These are phyloP conservation scores for Scheffersomyces coipomensis DNA, from an alignment of 805 yeast species.

Conservation along the genomic window DNA sequence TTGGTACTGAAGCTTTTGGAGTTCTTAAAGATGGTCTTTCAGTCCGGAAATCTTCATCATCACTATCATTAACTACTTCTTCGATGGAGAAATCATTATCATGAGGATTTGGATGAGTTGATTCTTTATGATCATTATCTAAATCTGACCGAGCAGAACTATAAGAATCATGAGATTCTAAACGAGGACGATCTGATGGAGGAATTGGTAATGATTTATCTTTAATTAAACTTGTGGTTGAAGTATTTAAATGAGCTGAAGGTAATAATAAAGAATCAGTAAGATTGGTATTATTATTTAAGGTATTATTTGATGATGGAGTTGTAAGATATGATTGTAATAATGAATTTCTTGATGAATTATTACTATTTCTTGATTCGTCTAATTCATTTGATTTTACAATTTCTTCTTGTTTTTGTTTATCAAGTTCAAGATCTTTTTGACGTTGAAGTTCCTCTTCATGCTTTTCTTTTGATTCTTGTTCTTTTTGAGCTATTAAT, in stretches of 20 bases:
- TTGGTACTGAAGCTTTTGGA: background rate
- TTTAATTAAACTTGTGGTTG: constrained; percentile 6
- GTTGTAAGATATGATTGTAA: constrained; percentile 1
- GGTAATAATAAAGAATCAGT: background rate
- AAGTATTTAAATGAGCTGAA: background rate
- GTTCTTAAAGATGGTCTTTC: constrained; percentile 6
- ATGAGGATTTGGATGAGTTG: background rate
- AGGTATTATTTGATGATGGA: background rate
- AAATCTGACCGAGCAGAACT: background rate
- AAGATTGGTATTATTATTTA: background rate
- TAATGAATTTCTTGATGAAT: constrained; percentile 1
- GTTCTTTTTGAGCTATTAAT: constrained; percentile 23
- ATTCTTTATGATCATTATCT: too few species aligned
- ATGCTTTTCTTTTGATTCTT: constrained; percentile 10
- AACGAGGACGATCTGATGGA: constrained; percentile 4
- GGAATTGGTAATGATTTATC: constrained; percentile 14
- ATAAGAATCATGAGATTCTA: background rate
- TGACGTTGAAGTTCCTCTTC: constrained; percentile 9
- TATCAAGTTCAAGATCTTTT: background rate
- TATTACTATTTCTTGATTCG: background rate
- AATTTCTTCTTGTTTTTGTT: background rate
- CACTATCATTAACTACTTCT: constrained; percentile 36
- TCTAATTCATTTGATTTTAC: background rate
- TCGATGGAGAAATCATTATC: constrained; percentile 36
- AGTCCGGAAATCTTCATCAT: constrained; percentile 25